phyloP scores from a whole-genome alignment of 257 asterid species.

The Penstemon barbatus region DNA sequence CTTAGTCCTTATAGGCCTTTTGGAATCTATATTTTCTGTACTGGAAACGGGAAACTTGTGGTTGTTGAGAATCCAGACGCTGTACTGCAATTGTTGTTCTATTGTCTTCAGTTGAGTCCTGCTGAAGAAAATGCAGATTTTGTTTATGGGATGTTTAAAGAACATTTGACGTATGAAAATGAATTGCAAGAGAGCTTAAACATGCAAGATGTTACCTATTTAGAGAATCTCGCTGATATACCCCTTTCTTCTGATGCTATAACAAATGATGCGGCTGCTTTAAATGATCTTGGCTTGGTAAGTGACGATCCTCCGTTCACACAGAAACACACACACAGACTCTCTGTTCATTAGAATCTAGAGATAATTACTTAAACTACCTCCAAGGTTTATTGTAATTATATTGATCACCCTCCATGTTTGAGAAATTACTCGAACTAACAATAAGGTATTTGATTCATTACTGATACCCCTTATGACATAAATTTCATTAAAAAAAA shows the following conservation, averaged over 20 bases:
- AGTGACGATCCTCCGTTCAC: background rate
- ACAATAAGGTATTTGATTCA: too few species aligned
- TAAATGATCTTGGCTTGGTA: constrained; percentile 80
- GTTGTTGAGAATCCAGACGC: constrained; percentile 75
- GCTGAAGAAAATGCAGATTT: constrained; percentile 44
- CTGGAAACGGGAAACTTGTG: constrained; percentile 59
- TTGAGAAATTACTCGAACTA: too few species aligned
- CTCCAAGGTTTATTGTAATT: background rate
- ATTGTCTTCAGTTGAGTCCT: constrained; percentile 59
- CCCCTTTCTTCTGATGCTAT: constrained; percentile 57
- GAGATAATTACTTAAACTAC: too few species aligned
- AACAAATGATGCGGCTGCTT: constrained; percentile 45
- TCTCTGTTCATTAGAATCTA: background rate
- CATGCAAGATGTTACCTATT: constrained; percentile 64
- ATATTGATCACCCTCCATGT: too few species aligned
- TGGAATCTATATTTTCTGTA: constrained; percentile 59
- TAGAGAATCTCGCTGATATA: constrained; percentile 51
- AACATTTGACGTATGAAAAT: constrained; percentile 55
- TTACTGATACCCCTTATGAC: too few species aligned
- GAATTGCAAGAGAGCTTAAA: constrained; percentile 62
- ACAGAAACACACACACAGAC: background rate
- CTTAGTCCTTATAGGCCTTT: constrained; percentile 86
- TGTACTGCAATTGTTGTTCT: constrained; percentile 70
- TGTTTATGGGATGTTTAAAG: constrained; percentile 42
- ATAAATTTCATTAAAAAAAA: too few species aligned